Base-by-base conservation (phyloP, 208 protist species). In the Crithidia brevicula region DNA sequence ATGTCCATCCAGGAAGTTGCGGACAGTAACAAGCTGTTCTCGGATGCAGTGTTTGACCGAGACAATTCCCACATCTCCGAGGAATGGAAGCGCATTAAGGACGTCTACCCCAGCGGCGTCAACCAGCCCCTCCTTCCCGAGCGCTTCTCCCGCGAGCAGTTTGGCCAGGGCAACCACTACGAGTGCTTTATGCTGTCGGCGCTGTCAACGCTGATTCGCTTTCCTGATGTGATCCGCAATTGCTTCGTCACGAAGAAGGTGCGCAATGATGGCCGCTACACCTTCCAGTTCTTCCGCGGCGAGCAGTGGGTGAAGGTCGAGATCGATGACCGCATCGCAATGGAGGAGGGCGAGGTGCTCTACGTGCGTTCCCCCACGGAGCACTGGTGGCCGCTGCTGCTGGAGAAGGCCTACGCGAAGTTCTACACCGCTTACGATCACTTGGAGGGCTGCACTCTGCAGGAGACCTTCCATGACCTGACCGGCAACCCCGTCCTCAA, bases 351-450 rank as follows among this genome's bases (percentile, higher is more conserved):
- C 34, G 74, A 78, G 0, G 83, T 85, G 34, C 67, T 88, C 7
- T 89, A 92, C 65, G 78, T 72, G 69, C 88, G 69, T 3, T 90
- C 84, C 5, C 88, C 87, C 23, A 87, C 78, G 6, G 78, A 81
- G 68, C 87, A 89, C 58, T 91, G 84, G 83, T 96, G 86, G 79
- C 88, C 91, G 25, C 73, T 94, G 46, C 74, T 96, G 63, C 75
- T 96, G 57, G 88, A 96, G 80, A 96, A 96, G 83, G 91, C 91
- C 36, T 96, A 96, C 73, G 91, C 91, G 30, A 96, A 96, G 69
- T 93, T 96, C 77, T 89, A 93, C 77, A 84, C 72, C 43, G 57
- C 46, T 34, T 96, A 94, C 73, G 75, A 82, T n/a, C 70, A 83
- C 16, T 67, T 96, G 5, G 85, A 92, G 16, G 83, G 85, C 38